Conservation (phyloP, 2,329 filamentous ascomycete species). For the Nemania sp. region DNA sequence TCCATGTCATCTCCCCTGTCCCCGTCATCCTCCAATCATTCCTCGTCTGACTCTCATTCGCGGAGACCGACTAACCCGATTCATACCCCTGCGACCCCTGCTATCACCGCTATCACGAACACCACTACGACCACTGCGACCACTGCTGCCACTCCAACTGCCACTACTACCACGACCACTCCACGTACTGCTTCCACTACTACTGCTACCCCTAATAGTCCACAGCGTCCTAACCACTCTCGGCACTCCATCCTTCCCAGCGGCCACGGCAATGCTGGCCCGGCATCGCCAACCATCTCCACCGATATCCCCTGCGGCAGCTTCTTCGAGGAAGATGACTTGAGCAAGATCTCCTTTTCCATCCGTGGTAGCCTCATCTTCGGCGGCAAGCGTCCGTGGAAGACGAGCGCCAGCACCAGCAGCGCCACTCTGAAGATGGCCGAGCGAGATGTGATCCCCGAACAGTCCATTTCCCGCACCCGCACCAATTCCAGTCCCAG, state of each 20-base stretch:
- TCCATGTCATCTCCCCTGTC: neutral
- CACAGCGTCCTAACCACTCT: neutral
- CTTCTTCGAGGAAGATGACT: slow-evolving; percentile 62
- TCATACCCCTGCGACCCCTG: slow-evolving; percentile 13
- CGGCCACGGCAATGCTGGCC: slow-evolving; percentile 35
- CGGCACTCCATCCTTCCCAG: neutral
- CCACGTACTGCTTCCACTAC: neutral
- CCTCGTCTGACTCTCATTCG: slow-evolving; percentile 20
- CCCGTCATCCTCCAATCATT: slow-evolving; percentile 11
- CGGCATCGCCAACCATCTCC: slow-evolving; percentile 56
- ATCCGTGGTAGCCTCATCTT: slow-evolving; percentile 68
- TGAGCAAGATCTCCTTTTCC: slow-evolving; percentile 62
- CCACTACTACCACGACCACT: slow-evolving; percentile 3
- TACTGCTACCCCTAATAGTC: neutral
- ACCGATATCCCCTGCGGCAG: slow-evolving; percentile 60
- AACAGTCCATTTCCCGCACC: slow-evolving; percentile 16
- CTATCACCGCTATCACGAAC: neutral
- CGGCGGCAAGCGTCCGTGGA: slow-evolving; percentile 49
- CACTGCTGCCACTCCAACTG: neutral
- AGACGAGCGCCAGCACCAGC: slow-evolving; percentile 26
- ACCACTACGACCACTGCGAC: slow-evolving; percentile 6
- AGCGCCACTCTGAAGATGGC: slow-evolving; percentile 32
- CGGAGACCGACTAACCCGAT: slow-evolving; percentile 24
- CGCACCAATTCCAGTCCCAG: slow-evolving; percentile 6
- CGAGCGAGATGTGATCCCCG: slow-evolving; percentile 30